Conservation (phyloP, 78 protist species). For the slime mould (Dictyostelium discoideum) region dicty_2.7 NC_007089.4:1624001-1624500, state of each 20-base stretch:
- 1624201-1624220: neutral
- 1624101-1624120: neutral
- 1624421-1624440: conserved; percentile 87
- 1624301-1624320: neutral
- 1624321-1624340: neutral
- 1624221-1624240: neutral
- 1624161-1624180: conserved; percentile 67
- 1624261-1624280: neutral
- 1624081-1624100: neutral
- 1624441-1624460: conserved; percentile 82
- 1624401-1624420: conserved; percentile 84
- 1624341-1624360: conserved; percentile 74
- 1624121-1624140: neutral
- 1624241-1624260: neutral
- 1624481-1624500: conserved; percentile 84
- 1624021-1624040: neutral
- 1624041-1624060: neutral
- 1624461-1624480: conserved; percentile 49
- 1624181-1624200: conserved; percentile 76
- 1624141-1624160: neutral
- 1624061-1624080: neutral
- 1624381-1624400: conserved; percentile 74
- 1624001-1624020: neutral
- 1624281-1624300: neutral
- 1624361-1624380: conserved; percentile 36